These are phyloP conservation scores for Aspergillus coremiiformis DNA, from an alignment of 495 filamentous ascomycete genomes.

Conservation along the genomic window DNA sequence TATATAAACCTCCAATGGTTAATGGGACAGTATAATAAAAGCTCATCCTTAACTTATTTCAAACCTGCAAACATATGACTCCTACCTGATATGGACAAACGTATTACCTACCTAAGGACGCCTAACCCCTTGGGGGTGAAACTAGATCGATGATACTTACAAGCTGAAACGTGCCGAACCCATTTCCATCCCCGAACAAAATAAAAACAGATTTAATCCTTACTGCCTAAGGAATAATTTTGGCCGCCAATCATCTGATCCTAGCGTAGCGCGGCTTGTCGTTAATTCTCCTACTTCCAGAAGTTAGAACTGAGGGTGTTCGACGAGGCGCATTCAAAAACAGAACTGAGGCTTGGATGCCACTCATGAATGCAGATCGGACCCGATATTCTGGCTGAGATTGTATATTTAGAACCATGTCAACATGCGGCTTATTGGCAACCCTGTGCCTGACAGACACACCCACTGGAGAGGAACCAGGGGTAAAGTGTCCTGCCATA, in stretches of 20 bases:
- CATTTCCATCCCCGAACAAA: background rate
- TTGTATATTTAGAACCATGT: background rate
- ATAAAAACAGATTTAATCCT: background rate
- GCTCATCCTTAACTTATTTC: background rate
- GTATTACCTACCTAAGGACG: background rate
- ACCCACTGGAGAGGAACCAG: background rate
- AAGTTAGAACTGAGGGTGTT: no score
- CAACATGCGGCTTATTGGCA: background rate
- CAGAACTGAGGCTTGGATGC: background rate
- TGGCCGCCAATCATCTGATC: background rate
- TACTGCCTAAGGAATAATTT: background rate
- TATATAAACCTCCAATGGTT: background rate
- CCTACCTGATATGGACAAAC: background rate
- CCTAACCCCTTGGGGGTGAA: background rate
- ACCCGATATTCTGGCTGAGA: background rate
- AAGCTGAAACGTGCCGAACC: conserved; percentile 5
- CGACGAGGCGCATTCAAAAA: no score
- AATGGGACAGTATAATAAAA: background rate
- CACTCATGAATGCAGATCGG: background rate
- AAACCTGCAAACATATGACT: background rate
- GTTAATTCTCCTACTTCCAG: background rate
- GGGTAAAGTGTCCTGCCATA: background rate
- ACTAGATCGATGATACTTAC: background rate
- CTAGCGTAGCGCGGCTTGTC: background rate
- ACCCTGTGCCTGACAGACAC: background rate